phyloP scores from a whole-genome alignment of 164 flowering plant genomes.

The Malania oleifera region DNA sequence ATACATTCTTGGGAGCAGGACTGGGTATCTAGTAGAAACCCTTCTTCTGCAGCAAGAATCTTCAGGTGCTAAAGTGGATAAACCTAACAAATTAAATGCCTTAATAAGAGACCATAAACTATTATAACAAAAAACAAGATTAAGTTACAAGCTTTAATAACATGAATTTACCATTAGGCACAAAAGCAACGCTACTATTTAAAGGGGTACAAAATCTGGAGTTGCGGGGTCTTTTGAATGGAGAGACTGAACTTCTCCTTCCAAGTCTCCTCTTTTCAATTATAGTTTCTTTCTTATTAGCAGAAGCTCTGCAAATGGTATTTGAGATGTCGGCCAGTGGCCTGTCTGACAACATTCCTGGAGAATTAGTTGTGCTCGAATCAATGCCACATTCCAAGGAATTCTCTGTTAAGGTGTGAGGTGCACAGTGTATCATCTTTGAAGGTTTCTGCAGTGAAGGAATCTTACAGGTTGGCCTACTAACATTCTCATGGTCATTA shows the following conservation, averaged over 20 bases:
- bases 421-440: conserved; percentile 10
- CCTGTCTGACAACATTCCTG: conserved; percentile 23
- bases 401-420: conserved; percentile 13
- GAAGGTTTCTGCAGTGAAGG: conserved; percentile 19
- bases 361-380: conserved; percentile 18
- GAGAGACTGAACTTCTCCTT: conserved; percentile 45
- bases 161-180: conserved; percentile 42
- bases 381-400: conserved; percentile 18
- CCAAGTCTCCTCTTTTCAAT: conserved; percentile 46
- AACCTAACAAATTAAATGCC: conserved; percentile 31
- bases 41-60: conserved; percentile 31
- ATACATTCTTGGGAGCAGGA: conserved; percentile 40
- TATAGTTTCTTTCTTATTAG: conserved; percentile 20
- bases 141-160: background rate
- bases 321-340: conserved; percentile 72
- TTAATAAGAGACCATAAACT: conserved; percentile 8
- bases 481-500: conserved; percentile 20
- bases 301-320: conserved; percentile 16
- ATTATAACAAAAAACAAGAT: background rate
- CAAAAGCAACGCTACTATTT: conserved; percentile 21
- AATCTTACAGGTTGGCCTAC: conserved; percentile 9
- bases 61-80: conserved; percentile 32
- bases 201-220: conserved; percentile 69
- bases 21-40: conserved; percentile 58
- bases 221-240: conserved; percentile 87